Percentiles rank a stretch among this genome's conserved stretches.
Conservation (phyloP, 495 filamentous ascomycete genomes). For the Polyplosphaeria fusca region DNA sequence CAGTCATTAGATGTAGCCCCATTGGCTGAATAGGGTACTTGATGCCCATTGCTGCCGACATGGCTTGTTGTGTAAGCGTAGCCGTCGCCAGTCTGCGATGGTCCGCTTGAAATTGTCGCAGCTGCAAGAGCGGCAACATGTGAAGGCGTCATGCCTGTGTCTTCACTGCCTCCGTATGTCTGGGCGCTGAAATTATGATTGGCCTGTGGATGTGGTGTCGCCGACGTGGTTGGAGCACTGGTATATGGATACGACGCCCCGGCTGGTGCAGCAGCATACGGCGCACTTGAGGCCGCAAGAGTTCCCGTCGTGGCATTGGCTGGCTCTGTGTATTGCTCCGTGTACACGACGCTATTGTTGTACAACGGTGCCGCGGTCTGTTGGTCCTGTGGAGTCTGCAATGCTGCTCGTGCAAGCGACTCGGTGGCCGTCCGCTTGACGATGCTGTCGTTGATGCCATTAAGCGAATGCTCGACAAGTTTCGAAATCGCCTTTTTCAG, state of each 20-base stretch:
- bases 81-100: constrained; percentile 7
- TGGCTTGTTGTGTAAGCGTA: constrained; percentile 14
- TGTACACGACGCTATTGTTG: constrained; percentile 7
- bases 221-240: not conserved
- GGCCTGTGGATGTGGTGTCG: not conserved
- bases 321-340: constrained; percentile 17
- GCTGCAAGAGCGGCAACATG: constrained; percentile 29
- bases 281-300: not conserved
- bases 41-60: constrained; percentile 2
- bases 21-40: constrained; percentile 14
- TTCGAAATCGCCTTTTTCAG: constrained; percentile 25
- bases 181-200: constrained; percentile 11
- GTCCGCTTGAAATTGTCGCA: constrained; percentile 12
- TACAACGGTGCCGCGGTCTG: constrained; percentile 1
- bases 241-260: constrained; percentile 12
- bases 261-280: constrained; percentile 2
- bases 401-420: constrained; percentile 24
- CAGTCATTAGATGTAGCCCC: constrained; percentile 19
- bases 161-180: constrained; percentile 12
- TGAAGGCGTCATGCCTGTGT: constrained; percentile 20
- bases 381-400: constrained; percentile 20
- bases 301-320: constrained; percentile 2
- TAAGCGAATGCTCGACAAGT: constrained; percentile 27
- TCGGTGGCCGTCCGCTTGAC: constrained; percentile 23
- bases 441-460: constrained; percentile 26